Evolutionary conservation across 1,139 yeast species (phyloP), one percentile per base, ranked within the genome.

Genomic region (Suhomyces guaymorum): DNA sequence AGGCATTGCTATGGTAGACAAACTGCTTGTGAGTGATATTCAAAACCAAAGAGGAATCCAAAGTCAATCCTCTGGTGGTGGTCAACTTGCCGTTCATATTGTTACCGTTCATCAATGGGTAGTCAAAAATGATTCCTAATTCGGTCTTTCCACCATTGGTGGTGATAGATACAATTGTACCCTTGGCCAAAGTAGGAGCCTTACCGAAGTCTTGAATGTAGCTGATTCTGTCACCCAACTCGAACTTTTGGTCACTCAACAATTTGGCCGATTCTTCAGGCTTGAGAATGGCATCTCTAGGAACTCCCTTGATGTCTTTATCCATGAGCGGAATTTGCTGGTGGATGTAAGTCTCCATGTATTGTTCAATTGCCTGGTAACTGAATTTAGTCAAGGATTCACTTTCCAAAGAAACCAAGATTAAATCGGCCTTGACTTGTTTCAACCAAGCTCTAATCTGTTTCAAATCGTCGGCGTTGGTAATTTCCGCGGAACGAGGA

Each of bases 141-240:
- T 73, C 68, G 19, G 70, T 71, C 49, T 73, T 70, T 24, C 78
- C 67, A 2, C 87, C 87, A 35, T 74, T 60, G 19, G 88, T 78
- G 29, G 78, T 77, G 46, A 86, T 80, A 4, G 92, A 89, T 35
- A 86, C 84, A 37, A 92, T 95, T 1, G 97, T 89, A 55, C 99
- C 99, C 51, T 86, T 83, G 15, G 89, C 75, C 53, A 84, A 87
- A 39, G 82, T 64, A 22, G 97, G 96, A 11, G 90, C 96, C 54
- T 88, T 89, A 39, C 97, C 97, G 24, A 86, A 81, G 50, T 82
- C 88, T 52, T 85, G 83, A 15, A 89, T 86, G 49, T 87, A 89
- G 21, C 86, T 77, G 24, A 94, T 87, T 42, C 98, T 77, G 54
- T 92, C 97, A 49, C 98, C 98, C 24, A 94, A 70, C 24, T 75